Evolutionary conservation across 2,329 filamentous ascomycete genomes (phyloP), one percentile per base, ranked within the genome.

Genomic region (Colletotrichum graminicola): DNA sequence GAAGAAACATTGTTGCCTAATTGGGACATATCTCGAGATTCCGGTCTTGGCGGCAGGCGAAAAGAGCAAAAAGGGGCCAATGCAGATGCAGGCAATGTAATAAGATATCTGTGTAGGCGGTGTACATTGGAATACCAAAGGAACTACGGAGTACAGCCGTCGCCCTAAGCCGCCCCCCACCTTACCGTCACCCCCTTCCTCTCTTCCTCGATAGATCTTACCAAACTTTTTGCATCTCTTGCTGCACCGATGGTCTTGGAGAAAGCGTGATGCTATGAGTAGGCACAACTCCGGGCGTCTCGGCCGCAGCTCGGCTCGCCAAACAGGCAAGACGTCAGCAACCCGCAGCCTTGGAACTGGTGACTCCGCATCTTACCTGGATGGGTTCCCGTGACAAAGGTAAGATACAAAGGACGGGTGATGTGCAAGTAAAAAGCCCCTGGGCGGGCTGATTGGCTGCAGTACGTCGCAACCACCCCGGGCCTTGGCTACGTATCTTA

Each of bases 21-120:
- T 55, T 45, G 51, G 65, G 68, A 60, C 68, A 71, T 68, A 68
- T 63, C 56, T 60, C 62, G 63, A 56, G n/a, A 43, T 61, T 21
- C 14, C 23, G 47, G 59, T 68, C 68, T 62, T 54, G 57, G 29
- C 21, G 56, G 62, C 21, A 49, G 41, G 56, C 21, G 52, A 43
- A 47, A 23, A 67, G 61, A 26, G 39, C 39, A 45, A 45, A 68
- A 39, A 60, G 18, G 43, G 8, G 39, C 67, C 62, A 55, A 55
- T 47, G 67, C 55, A 70, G 32, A 59, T 12, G 11, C 8, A 41
- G n/a, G 21, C 60, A 12, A 36, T 21, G 36, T 56, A 57, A 34
- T 62, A 57, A 49, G 65, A 71, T 67, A 68, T 63, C 29, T 47
- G 43, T 41, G 39, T 39, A 45, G 16, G 7, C n/a, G 18, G 18